Percentiles rank a stretch among this genome's conserved stretches.
Conservation (phyloP, 352 stramenopile species). For the Phytophthora pistaciae region DNA sequence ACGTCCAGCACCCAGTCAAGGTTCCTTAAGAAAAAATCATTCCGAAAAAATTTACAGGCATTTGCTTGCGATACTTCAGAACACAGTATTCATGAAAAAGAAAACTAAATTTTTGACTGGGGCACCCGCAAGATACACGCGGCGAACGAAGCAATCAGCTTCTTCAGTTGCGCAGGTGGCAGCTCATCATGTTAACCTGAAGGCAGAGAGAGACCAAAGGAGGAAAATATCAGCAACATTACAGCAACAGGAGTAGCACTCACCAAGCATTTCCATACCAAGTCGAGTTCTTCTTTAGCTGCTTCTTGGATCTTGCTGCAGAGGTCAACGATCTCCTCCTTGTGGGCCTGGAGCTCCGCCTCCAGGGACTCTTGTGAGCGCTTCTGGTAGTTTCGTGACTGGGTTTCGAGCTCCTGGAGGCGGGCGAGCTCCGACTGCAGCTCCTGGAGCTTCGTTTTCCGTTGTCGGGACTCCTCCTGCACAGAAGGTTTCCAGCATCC, state of each 20-base stretch:
- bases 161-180: conserved; percentile 16
- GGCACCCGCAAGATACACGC: too few relatives aligned
- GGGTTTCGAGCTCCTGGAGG: conserved; percentile 22
- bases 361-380: conserved; percentile 33
- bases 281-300: conserved; percentile 31
- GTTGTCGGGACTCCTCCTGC: conserved; percentile 32
- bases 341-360: conserved; percentile 21
- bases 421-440: conserved; percentile 30
- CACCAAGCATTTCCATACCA: background rate
- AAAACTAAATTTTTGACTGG: too few relatives aligned
- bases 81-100: too few relatives aligned
- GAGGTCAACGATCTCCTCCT: conserved; percentile 24
- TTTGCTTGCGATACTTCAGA: too few relatives aligned
- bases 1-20: too few relatives aligned
- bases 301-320: conserved; percentile 17
- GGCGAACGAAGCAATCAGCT: too few relatives aligned
- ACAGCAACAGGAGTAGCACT: too few relatives aligned
- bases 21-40: too few relatives aligned
- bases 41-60: too few relatives aligned
- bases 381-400: conserved; percentile 28
- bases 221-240: too few relatives aligned
- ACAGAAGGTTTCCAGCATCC: background rate
- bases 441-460: conserved; percentile 25
- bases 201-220: too few relatives aligned
- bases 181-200: background rate